Base-by-base conservation (phyloP, 768 basidiomycete species). In the Artomyces pyxidatus region DNA sequence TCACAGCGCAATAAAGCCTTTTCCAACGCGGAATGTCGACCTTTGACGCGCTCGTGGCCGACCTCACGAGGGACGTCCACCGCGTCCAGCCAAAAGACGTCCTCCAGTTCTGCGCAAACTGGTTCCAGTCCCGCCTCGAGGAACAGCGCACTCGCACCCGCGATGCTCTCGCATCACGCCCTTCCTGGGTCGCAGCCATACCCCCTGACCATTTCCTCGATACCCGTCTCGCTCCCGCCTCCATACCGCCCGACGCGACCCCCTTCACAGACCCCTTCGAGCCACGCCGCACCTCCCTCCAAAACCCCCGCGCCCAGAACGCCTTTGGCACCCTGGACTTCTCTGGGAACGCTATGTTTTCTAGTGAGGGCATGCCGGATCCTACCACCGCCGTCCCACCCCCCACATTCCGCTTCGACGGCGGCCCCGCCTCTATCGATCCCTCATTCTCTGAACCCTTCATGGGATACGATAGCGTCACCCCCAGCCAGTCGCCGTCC, bases 101-200 rank as follows among this genome's bases (percentile, higher is more conserved):
- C 4, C 82, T 96, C 40, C 95, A 97, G 67, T 92, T 86, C 66
- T 89, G 86, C 60, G 83, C 94, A 41, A 91, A 83, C 60, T 98
- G 93, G 93, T 97, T 98, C 68, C 88, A 93, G 63, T 75, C 77
- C 53, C 80, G 88, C 48, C 73, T 94, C 43, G 86, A 91, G 55
- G 87, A 91, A 61, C 91, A 94, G 61, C 76, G 91, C 48, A 74
- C 78, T 38, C 77, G 84, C 54, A 80, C 77, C 21, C 76, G 89
- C 55, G 81, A 88, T 69, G 65, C 76, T 28, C 74, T 85, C 23
- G 64, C 77, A 2, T 77, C 74, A 43, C 76, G 77, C 35, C 66
- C 69, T 48, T 73, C 80, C 8, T 65, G 75, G 21, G 69, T 72
- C 27, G 66, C 72, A 35, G 74, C 76, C 44, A 65, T 83, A 45